These are phyloP conservation scores for Phaeoacremonium minimum DNA, from an alignment of 2,329 filamentous ascomycete species.

Conservation along the genomic window DNA sequence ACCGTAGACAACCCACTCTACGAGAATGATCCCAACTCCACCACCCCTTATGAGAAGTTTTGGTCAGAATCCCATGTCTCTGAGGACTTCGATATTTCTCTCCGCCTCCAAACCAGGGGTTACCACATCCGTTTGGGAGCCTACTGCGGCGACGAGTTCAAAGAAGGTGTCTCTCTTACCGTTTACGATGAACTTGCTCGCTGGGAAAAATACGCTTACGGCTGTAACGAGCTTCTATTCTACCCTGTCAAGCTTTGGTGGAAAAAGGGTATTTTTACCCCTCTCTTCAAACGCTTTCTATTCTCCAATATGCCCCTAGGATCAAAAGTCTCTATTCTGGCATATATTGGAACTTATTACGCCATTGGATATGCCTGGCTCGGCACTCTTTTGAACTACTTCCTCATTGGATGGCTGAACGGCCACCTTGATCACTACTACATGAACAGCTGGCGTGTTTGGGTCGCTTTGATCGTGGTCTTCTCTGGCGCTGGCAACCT, in stretches of 20 bases:
- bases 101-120: slow-evolving; percentile 67
- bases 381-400: slow-evolving; percentile 69
- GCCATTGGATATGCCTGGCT: slow-evolving; percentile 73
- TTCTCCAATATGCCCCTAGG: slow-evolving; percentile 69
- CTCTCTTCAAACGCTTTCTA: slow-evolving; percentile 70
- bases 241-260: slow-evolving; percentile 71
- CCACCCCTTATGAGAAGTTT: slow-evolving; percentile 59
- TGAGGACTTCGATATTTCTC: slow-evolving; percentile 78
- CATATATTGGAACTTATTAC: slow-evolving; percentile 77
- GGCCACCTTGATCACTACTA: slow-evolving; percentile 77
- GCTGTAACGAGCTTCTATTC: slow-evolving; percentile 78
- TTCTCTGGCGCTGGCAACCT: slow-evolving; percentile 73
- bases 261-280: slow-evolving; percentile 72
- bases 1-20: slow-evolving; percentile 52
- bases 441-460: slow-evolving; percentile 72
- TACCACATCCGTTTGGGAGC: slow-evolving; percentile 70
- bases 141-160: slow-evolving; percentile 70
- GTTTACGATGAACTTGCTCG: slow-evolving; percentile 80
- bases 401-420: slow-evolving; percentile 71
- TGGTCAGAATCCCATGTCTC: slow-evolving; percentile 78
- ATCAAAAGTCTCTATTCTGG: slow-evolving; percentile 71
- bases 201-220: slow-evolving; percentile 85
- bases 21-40: slow-evolving; percentile 4
- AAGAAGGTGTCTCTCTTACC: slow-evolving; percentile 77
- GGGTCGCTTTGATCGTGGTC: slow-evolving; percentile 74